Evolutionary conservation across 768 basidiomycete species (phyloP).

Genomic region (Phanerochaete sordida): DNA sequence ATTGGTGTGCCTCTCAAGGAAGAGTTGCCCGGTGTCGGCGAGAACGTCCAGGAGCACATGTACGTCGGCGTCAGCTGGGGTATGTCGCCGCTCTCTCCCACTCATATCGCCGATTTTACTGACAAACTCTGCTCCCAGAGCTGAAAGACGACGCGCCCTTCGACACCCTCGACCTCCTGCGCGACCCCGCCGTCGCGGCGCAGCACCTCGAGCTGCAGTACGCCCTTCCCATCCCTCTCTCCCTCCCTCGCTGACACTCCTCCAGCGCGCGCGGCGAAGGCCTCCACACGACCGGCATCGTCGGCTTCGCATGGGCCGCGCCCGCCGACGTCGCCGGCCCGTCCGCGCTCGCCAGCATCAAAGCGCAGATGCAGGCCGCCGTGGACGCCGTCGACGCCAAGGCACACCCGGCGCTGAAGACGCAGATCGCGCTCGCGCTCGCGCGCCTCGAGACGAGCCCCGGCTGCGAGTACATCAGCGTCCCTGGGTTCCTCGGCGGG

Average conservation of each 20-base stretch:
- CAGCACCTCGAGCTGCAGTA: conserved; percentile 8
- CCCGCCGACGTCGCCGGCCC: background rate
- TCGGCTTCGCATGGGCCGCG: conserved; percentile 3
- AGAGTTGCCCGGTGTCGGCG: conserved; percentile 45
- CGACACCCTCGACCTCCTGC: conserved; percentile 12
- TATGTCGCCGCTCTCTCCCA: background rate
- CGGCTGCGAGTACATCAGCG: conserved; percentile 21
- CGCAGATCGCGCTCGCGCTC: conserved; percentile 24
- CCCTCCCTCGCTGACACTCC: background rate
- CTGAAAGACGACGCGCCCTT: conserved; percentile 12
- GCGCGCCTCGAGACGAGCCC: conserved; percentile 17
- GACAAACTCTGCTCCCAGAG: conserved; percentile 1
- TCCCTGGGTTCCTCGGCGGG: conserved; percentile 6
- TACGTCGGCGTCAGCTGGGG: conserved; percentile 20
- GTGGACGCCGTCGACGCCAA: background rate
- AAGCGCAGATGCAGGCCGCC: conserved; percentile 3
- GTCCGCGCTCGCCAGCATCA: background rate
- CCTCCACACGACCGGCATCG: conserved; percentile 10
- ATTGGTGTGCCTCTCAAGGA: conserved; percentile 33
- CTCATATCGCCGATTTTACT: background rate
- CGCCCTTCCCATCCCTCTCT: background rate
- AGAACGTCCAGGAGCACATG: conserved; percentile 44
- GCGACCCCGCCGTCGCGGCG: conserved; percentile 6
- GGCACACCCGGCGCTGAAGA: conserved; percentile 15
- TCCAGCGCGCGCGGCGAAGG: conserved; percentile 1